Evolutionary conservation across 2,329 filamentous ascomycete genomes (phyloP).

Genomic region (Scedosporium apiospermum): DNA sequence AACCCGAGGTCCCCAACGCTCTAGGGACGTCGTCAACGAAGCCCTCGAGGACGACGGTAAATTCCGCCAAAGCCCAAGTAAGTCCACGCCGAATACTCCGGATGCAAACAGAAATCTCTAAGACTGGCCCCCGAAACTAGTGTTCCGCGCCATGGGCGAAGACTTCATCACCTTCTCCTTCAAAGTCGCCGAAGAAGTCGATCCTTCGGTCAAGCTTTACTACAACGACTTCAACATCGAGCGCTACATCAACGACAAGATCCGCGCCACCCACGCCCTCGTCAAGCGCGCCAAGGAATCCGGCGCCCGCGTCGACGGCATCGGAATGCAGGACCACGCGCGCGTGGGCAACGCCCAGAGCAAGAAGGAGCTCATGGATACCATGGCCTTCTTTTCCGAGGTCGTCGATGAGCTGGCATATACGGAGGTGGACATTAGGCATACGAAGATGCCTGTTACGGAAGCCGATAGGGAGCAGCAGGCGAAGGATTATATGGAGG

Average conservation of each 20-base stretch:
- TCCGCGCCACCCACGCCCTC: conserved; percentile 25
- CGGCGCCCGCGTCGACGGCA: conserved; percentile 43
- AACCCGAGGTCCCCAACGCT: background rate
- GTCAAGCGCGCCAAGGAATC: conserved; percentile 26
- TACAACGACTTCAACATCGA: conserved; percentile 46
- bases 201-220: conserved; percentile 39
- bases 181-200: conserved; percentile 35
- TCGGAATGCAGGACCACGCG: conserved; percentile 47
- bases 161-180: conserved; percentile 45
- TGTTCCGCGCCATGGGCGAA: conserved; percentile 29
- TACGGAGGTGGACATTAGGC: conserved; percentile 26
- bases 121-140: background rate
- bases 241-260: conserved; percentile 20
- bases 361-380: conserved; percentile 27
- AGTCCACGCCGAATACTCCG: background rate
- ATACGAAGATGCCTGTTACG: conserved; percentile 30
- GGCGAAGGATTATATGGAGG: conserved; percentile 29
- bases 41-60: conserved; percentile 4
- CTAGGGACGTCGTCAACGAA: conserved; percentile 6
- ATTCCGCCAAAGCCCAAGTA: conserved; percentile 6
- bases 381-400: conserved; percentile 34
- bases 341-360: conserved; percentile 35
- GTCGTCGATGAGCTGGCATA: conserved; percentile 39
- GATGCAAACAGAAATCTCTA: background rate
- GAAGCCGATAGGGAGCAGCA: conserved; percentile 30